Evolutionary conservation across 352 stramenopile genomes (phyloP), one percentile per base, ranked within the genome.

Genomic region (Phytophthora citrophthora): DNA sequence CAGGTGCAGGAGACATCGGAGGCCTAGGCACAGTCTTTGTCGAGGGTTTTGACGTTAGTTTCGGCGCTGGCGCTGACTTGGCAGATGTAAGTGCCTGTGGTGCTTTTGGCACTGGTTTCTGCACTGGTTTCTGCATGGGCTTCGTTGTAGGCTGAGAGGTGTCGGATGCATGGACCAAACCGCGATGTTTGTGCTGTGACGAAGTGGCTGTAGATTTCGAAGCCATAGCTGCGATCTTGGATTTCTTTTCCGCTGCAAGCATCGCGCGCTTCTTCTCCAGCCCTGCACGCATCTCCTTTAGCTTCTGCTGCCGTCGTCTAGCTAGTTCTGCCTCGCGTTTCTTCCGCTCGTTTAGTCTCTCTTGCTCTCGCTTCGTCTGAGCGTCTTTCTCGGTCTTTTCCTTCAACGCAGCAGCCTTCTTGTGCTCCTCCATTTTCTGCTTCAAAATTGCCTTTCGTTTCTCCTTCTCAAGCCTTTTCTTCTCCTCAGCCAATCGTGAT

Each of bases 381-480:
- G 81, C 69, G 7, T 78, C 55, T 5, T 80, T 89, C 61, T 91
- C 86, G 8, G 90, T 75, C 16, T 91, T 86, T 43, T 91, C 88
- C 64, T 89, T 90, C 1, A 93, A 60, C 13, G 88, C 83, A 24
- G 84, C 83, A 48, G 62, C 45, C 60, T 88, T 88, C 48, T 84
- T 89, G 38, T 93, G 76, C 43, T 93, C 82, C 53, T 91, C 86
- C 47, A 91, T 84, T 46, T 77, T 89, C 60, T 83, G 86, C 54
- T 79, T 79, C 44, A 92, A 59, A 9, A 80, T 80, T 23, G 89
- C 77, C 54, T 88, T 88, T 8, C 81, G 76, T 36, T 81, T 83
- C 48, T 74, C 60, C 44, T 90, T 89, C 43, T 92, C 83, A 8
- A 81, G 18, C 23, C 60, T 73, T 56, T 86, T 90, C 68, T 89